Base-by-base conservation (phyloP, 148 eudicot species). In the Pouteria glomerata region DNA sequence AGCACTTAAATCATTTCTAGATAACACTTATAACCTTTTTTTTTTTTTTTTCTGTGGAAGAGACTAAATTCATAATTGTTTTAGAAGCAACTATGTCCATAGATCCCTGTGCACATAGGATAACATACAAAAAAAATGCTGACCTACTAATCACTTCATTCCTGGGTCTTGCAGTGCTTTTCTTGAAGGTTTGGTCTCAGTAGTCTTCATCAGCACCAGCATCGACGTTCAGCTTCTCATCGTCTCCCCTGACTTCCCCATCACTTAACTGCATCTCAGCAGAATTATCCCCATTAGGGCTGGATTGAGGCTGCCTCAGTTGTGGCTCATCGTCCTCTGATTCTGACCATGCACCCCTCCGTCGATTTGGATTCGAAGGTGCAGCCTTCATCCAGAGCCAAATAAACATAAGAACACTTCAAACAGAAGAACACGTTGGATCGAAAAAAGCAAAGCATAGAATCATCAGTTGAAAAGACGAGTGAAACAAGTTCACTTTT, bases 261-360 rank as follows among this genome's bases (percentile, higher is more conserved):
- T 84, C 86, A 70, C 85, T 81, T 78, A 60, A 78, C 67, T 81
- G 86, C 80, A 73, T 84, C 75, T 87, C 90, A 29, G 70, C 74
- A 51, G 78, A 76, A 52, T 61, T 74, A 29, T 84, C 86, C 68
- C 81, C 72, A 16, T 74, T 59, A 8, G 78, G 85, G 71, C 89
- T 82, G 29, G 82, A 71, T 64, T 73, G 84, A 34, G 82, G 79
- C 57, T 75, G 87, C 81, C 74, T 72, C 77, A 74, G 71, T 70
- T 62, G 58, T 3, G 82, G 87, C 65, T 88, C 96, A 45, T 94
- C 98, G 16, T 94, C 98, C 18, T 92, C 97, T n/a, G 97, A 94
- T 76, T 91, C 98, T 42, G 97, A 88, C 87, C 80, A 89, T 24
- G 88, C 90, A 78, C 81, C 77, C 67, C 87, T 88, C 75, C 90